These are phyloP conservation scores for Uncinocarpus reesii DNA, from an alignment of 2,329 filamentous ascomycete genomes.

Conservation along the genomic window DNA sequence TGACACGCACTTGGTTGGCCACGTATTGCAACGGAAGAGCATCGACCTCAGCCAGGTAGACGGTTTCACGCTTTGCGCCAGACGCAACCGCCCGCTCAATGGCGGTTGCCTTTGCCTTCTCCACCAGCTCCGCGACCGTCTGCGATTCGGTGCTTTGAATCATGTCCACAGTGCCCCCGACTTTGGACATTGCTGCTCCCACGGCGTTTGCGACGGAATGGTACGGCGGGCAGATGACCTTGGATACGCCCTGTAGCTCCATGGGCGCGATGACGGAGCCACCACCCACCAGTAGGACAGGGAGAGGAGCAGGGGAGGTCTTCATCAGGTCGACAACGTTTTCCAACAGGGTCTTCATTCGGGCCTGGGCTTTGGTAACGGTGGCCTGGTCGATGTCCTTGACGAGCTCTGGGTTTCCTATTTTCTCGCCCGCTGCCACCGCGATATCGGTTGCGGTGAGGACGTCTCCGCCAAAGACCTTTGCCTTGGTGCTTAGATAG, in stretches of 20 bases:
- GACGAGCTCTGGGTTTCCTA: conserved; percentile 19
- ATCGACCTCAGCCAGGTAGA: conserved; percentile 45
- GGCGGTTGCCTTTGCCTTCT: conserved; percentile 23
- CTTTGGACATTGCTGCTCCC: conserved; percentile 47
- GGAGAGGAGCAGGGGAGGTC: conserved; percentile 42
- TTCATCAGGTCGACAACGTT: conserved; percentile 46
- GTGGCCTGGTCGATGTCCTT: conserved; percentile 16
- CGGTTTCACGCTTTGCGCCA: conserved; percentile 38
- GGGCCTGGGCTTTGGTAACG: conserved; percentile 18
- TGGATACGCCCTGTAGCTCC: conserved; percentile 39
- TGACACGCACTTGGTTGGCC: conserved; percentile 40
- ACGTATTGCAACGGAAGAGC: conserved; percentile 47
- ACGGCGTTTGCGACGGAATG: conserved; percentile 50
- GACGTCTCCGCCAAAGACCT: conserved; percentile 45
- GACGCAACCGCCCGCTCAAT: conserved; percentile 38
- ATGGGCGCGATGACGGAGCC: conserved; percentile 43
- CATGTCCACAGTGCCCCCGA: conserved; percentile 43
- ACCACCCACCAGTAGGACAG: conserved; percentile 47
- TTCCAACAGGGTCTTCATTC: conserved; percentile 41
- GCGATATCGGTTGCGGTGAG: conserved; percentile 47
- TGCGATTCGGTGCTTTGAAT: conserved; percentile 36
- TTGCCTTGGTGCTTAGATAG: conserved; percentile 39
- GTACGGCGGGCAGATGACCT: conserved; percentile 42
- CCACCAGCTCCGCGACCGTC: conserved; percentile 14
- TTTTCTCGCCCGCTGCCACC: conserved; percentile 19